These are phyloP conservation scores for Candida ascalaphidarum DNA, from an alignment of 805 yeast genomes.

Conservation along the genomic window DNA sequence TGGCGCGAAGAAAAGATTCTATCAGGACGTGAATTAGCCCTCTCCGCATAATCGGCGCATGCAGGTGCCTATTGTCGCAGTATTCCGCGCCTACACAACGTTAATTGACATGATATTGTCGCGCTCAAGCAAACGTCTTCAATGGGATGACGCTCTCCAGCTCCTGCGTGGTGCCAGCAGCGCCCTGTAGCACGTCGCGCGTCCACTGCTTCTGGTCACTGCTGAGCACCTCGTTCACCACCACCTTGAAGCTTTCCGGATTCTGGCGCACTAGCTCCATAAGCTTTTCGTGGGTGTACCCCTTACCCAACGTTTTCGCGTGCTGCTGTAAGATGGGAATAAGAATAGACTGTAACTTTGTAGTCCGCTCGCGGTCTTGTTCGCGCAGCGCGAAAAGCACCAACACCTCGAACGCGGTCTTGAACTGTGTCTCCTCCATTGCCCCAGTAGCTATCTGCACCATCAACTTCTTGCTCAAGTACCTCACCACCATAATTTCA, in stretches of 20 bases:
- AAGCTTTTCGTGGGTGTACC: slow-evolving; percentile 39
- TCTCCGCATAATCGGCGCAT: too few relatives aligned
- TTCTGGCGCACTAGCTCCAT: slow-evolving; percentile 37
- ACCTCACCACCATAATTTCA: slow-evolving; percentile 32
- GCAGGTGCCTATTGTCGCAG: too few relatives aligned
- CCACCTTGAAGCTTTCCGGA: slow-evolving; percentile 40
- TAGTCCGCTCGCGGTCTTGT: slow-evolving; percentile 18
- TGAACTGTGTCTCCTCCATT: slow-evolving; percentile 6
- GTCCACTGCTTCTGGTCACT: slow-evolving; percentile 32
- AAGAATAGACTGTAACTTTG: slow-evolving; percentile 21
- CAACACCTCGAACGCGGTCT: slow-evolving; percentile 40
- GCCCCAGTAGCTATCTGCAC: slow-evolving; percentile 12
- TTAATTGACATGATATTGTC: too few relatives aligned
- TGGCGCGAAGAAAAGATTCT: too few relatives aligned
- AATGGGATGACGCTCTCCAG: too few relatives aligned
- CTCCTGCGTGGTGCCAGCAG: too few relatives aligned
- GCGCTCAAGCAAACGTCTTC: too few relatives aligned
- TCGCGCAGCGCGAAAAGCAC: slow-evolving; percentile 28
- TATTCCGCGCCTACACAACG: too few relatives aligned
- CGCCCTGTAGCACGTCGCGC: too few relatives aligned
- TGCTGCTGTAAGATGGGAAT: slow-evolving; percentile 28
- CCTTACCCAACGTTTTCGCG: slow-evolving; percentile 13
- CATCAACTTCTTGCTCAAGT: slow-evolving; percentile 39
- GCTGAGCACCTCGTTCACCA: slow-evolving; percentile 29
- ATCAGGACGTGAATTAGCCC: too few relatives aligned